Evolutionary conservation across 129 eudicot species (phyloP).

Genomic region (Artemisia tridentata): DNA sequence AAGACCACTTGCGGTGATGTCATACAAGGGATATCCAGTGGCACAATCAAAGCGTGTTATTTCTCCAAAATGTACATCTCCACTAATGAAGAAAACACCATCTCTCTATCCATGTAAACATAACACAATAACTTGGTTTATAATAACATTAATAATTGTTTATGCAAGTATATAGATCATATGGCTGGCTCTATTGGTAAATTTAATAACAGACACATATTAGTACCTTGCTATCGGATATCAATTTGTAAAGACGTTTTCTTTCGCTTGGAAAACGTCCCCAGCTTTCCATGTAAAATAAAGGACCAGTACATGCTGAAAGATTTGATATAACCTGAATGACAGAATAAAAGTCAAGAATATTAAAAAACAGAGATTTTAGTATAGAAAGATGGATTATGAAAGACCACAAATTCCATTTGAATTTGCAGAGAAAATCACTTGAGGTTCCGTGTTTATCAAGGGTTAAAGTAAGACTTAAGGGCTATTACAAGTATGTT

Average conservation of each 20-base stretch:
- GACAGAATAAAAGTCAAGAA: background rate
- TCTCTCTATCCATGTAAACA: slow-evolving; percentile 45
- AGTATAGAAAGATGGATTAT: background rate
- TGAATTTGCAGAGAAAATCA: no score
- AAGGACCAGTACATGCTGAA: slow-evolving; percentile 61
- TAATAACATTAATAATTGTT: background rate
- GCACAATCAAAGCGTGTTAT: slow-evolving; percentile 62
- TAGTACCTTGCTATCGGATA: slow-evolving; percentile 62
- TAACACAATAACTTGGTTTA: slow-evolving; percentile 3
- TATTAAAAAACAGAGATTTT: background rate
- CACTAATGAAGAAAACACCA: slow-evolving; percentile 69
- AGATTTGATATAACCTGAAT: slow-evolving; percentile 65
- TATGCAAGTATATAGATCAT: background rate
- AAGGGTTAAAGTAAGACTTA: background rate
- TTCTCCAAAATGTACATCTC: slow-evolving; percentile 81
- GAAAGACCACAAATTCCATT: no score
- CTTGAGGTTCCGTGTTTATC: no score
- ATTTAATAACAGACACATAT: slow-evolving; percentile 1
- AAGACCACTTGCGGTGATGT: slow-evolving; percentile 72
- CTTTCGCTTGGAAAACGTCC: slow-evolving; percentile 70
- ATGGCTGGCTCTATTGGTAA: background rate
- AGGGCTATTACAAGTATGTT: background rate
- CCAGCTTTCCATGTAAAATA: slow-evolving; percentile 59
- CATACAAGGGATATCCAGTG: slow-evolving; percentile 60
- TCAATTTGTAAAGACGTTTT: slow-evolving; percentile 49